Percentiles rank a stretch among this genome's conserved stretches.
Conservation (phyloP, 2,329 filamentous ascomycete genomes). For the Fusarium hainanense region DNA sequence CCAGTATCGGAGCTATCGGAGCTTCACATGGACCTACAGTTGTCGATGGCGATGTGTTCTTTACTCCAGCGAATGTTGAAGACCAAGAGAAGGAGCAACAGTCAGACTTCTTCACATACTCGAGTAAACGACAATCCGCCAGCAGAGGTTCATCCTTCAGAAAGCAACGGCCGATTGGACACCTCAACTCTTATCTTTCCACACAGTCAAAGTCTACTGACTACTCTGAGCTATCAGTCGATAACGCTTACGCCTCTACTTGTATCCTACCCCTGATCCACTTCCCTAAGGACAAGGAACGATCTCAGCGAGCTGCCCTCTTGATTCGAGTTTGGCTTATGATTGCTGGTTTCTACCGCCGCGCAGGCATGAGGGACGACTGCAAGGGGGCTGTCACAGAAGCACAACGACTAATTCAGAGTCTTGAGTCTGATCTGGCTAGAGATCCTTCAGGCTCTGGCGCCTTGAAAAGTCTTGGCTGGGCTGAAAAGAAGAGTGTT, state of each 20-base stretch:
- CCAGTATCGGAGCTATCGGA: slow-evolving; percentile 55
- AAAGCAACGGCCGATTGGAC: slow-evolving; percentile 56
- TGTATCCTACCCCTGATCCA: slow-evolving; percentile 63
- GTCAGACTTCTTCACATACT: slow-evolving; percentile 58
- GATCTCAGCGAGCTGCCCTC: slow-evolving; percentile 61
- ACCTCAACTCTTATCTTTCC: slow-evolving; percentile 60
- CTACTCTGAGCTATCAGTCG: slow-evolving; percentile 53
- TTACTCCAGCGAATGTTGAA: slow-evolving; percentile 59
- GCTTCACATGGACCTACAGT: slow-evolving; percentile 53
- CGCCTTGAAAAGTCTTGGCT: slow-evolving; percentile 72
- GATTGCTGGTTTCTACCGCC: slow-evolving; percentile 87
- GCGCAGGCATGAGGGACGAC: slow-evolving; percentile 83
- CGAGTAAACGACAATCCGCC: slow-evolving; percentile 54
- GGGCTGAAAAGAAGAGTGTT: slow-evolving; percentile 83
- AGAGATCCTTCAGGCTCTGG: slow-evolving; percentile 71
- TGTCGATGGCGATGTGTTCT: slow-evolving; percentile 63
- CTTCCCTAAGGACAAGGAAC: slow-evolving; percentile 65
- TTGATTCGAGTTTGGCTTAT: slow-evolving; percentile 89
- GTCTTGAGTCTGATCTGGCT: slow-evolving; percentile 74
- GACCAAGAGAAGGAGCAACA: slow-evolving; percentile 51
- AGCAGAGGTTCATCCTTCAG: slow-evolving; percentile 56
- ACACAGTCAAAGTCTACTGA: slow-evolving; percentile 55
- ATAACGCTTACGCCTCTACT: slow-evolving; percentile 58
- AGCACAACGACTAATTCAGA: slow-evolving; percentile 79
- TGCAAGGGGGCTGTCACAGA: slow-evolving; percentile 82